Conservation (phyloP, 2,329 filamentous ascomycete species). For the Alternaria consortialis region DNA sequence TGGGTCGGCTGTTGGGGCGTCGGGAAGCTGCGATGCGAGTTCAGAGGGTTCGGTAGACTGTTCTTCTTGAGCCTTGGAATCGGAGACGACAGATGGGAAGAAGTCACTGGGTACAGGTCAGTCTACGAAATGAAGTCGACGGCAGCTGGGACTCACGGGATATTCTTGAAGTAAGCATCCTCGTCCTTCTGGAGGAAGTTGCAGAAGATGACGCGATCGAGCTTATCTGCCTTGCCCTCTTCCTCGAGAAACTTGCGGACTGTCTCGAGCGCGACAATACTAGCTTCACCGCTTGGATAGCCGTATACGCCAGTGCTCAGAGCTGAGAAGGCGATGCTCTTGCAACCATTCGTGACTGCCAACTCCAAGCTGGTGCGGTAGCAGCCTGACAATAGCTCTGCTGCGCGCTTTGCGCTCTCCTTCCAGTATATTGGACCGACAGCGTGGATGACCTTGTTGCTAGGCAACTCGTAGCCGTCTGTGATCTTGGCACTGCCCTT, state of each 20-base stretch:
- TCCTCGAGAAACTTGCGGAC: slow-evolving; percentile 65
- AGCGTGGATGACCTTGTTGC: slow-evolving; percentile 83
- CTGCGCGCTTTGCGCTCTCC: slow-evolving; percentile 48
- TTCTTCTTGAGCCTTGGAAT: slow-evolving; percentile 25
- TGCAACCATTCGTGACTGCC: slow-evolving; percentile 72
- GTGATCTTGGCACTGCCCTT: slow-evolving; percentile 89
- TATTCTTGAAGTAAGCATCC: slow-evolving; percentile 70
- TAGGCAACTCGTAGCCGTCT: slow-evolving; percentile 76
- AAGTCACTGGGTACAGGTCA: slow-evolving; percentile 38
- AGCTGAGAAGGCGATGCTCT: slow-evolving; percentile 80
- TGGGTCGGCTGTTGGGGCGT: slow-evolving; percentile 59
- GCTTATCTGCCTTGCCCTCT: slow-evolving; percentile 54
- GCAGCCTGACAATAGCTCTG: slow-evolving; percentile 64
- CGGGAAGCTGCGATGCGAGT: slow-evolving; percentile 57
- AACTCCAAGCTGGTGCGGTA: slow-evolving; percentile 77
- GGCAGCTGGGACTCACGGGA: slow-evolving; percentile 70
- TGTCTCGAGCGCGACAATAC: slow-evolving; percentile 72
- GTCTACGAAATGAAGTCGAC: neutral
- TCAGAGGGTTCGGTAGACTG: slow-evolving; percentile 41
- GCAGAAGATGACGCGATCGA: slow-evolving; percentile 84
- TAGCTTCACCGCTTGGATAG: slow-evolving; percentile 79
- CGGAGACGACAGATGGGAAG: slow-evolving; percentile 44
- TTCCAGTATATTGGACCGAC: slow-evolving; percentile 81
- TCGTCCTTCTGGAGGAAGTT: slow-evolving; percentile 83
- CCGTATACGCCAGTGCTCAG: slow-evolving; percentile 92